These are phyloP conservation scores for Spergularia marina DNA, from an alignment of 148 eudicot species.

Conservation along the genomic window DNA sequence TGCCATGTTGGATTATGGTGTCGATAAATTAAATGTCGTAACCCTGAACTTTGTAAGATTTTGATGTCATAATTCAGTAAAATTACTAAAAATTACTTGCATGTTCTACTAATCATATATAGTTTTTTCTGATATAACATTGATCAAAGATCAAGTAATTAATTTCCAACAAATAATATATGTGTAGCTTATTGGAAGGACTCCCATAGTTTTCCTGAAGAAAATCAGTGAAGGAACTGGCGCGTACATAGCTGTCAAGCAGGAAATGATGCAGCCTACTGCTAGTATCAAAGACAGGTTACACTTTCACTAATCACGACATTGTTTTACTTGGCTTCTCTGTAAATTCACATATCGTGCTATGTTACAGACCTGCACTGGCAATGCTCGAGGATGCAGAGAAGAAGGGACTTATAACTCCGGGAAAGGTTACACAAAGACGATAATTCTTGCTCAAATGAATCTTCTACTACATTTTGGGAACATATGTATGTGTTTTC, in stretches of 20 bases:
- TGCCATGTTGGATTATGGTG: neutral
- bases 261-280: constrained; percentile 97
- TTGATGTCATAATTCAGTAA: neutral
- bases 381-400: constrained; percentile 91
- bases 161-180: neutral
- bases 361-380: constrained; percentile 66
- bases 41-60: neutral
- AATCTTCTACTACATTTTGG: neutral
- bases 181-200: constrained; percentile 78
- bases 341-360: neutral
- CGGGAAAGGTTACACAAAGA: constrained; percentile 61
- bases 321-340: neutral
- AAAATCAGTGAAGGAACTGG: constrained; percentile 84
- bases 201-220: constrained; percentile 89
- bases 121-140: neutral
- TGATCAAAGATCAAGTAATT: neutral
- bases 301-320: neutral
- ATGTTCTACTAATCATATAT: neutral
- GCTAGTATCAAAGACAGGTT: constrained; percentile 96
- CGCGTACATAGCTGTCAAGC: constrained; percentile 84
- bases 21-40: neutral
- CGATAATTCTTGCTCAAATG: neutral
- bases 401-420: constrained; percentile 72
- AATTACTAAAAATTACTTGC: too few species aligned
- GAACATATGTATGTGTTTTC: neutral